Evolutionary conservation across 805 yeast species (phyloP), one percentile per base, ranked within the genome.

Genomic region (Saturnispora sanitii): DNA sequence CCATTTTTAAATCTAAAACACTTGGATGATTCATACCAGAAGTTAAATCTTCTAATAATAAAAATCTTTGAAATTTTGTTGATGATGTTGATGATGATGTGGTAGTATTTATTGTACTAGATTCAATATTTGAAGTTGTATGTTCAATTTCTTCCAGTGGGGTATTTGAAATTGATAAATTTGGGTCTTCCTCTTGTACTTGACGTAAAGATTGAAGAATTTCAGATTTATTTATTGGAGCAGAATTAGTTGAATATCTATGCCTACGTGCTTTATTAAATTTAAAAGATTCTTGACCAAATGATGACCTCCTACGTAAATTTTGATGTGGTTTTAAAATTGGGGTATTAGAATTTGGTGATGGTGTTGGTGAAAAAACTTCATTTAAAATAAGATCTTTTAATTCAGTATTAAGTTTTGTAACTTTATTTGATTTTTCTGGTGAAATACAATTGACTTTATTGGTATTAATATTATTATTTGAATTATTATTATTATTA

Each of bases 1-100:
- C 99, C 97, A 92, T 92, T 57, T 92, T 92, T 51, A 92, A 67
- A 61, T 92, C 99, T 37, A 92, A 64, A 0, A 90, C 97, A 56
- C 96, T 88, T 1, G 98, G 96, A 48, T 73, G 73, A 23, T 62
- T 66, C 78, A 90, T 77, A 19, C 85, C 84, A 41, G 79, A 71
- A 0, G 97, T 92, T 37, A 92, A 64, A 62, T 92, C 99, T 56
- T 94, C 98, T 37, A 92, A 66, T 8, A 92, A 61, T 29, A 92
- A 80, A 56, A 87, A 92, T 46, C 94, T 68, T 61, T 84, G 94
- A 30, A 82, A 76, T 6, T 23, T 37, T 15, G n/a, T 21, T 29
- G 21, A 17, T 35, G 41, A 36, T 38, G 30, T 15, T 32, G 13
- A 16, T 25, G 20, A 18, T 26, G n/a, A n/a, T 26, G n/a, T 34